These are phyloP conservation scores for Tieghemiomyces parasiticus DNA, from an alignment of 192 early-diverging fungal species.

Conservation along the genomic window DNA sequence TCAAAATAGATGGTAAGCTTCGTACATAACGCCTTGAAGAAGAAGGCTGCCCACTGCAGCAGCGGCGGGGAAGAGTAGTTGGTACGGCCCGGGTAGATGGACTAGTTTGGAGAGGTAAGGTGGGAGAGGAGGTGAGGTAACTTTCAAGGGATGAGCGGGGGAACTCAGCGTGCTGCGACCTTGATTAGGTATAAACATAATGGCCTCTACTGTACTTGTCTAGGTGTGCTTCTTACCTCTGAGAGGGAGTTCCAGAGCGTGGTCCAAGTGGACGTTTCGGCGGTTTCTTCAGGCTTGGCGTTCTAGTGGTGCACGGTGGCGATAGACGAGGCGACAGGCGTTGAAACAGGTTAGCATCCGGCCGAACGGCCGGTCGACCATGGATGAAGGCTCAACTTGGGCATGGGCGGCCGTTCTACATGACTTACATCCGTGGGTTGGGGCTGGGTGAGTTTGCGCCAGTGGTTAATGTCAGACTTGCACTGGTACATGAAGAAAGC, in stretches of 20 bases:
- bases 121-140: background rate
- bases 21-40: conserved; percentile 1
- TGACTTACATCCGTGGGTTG: background rate
- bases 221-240: background rate
- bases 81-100: conserved; percentile 10
- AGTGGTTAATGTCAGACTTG: background rate
- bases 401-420: too few species aligned
- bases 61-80: background rate
- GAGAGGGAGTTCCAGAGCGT: conserved; percentile 9
- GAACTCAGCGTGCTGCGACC: background rate
- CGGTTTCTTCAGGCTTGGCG: background rate
- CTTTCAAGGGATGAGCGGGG: background rate
- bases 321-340: background rate
- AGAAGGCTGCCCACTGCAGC: background rate
- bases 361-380: too few species aligned
- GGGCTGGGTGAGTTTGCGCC: conserved; percentile 1
- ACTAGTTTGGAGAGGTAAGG: background rate
- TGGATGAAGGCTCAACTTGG: too few species aligned
- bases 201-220: too few species aligned
- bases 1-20: conserved; percentile 8
- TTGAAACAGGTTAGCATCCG: too few species aligned
- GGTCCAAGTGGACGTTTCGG: background rate
- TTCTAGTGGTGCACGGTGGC: background rate
- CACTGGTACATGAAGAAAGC: background rate
- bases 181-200: too few species aligned